phyloP scores from a whole-genome alignment of 495 filamentous ascomycete species.

The Penicillium ucsense region DNA sequence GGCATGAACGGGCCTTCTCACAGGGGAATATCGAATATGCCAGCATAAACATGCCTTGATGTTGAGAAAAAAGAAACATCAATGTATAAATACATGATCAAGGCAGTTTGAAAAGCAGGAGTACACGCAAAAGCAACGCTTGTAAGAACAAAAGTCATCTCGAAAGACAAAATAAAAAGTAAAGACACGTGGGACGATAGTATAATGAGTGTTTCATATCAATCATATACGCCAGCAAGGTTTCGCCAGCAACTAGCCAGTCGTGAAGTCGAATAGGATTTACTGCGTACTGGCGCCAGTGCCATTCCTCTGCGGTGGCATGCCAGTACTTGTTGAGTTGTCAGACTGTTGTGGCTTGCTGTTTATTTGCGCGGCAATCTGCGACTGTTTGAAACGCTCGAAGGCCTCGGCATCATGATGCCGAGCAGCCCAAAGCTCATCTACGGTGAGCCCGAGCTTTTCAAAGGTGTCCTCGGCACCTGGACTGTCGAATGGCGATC shows the following conservation, averaged over 20 bases:
- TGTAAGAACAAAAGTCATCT: background rate
- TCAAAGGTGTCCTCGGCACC: slow-evolving; percentile 51
- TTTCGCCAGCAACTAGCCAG: background rate
- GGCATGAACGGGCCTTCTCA: no score
- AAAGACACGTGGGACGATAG: no score
- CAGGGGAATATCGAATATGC: no score
- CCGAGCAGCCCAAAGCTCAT: slow-evolving; percentile 41
- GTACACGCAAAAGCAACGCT: background rate
- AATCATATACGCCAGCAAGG: no score
- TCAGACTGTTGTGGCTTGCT: slow-evolving; percentile 18
- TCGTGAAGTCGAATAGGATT: slow-evolving; percentile 2
- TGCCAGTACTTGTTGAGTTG: no score
- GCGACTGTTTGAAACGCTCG: slow-evolving; percentile 55
- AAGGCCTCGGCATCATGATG: slow-evolving; percentile 51
- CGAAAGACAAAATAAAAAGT: no score
- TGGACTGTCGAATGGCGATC: slow-evolving; percentile 41
- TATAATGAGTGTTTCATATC: no score
- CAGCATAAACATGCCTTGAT: no score
- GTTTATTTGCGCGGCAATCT: slow-evolving; percentile 57
- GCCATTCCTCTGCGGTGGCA: background rate
- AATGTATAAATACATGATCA: background rate
- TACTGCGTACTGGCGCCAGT: background rate
- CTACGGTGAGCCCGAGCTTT: slow-evolving; percentile 46
- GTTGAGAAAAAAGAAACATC: background rate
- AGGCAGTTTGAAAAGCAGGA: background rate